phyloP scores from a whole-genome alignment of 2,329 filamentous ascomycete species.

The Tothia fuscella region DNA sequence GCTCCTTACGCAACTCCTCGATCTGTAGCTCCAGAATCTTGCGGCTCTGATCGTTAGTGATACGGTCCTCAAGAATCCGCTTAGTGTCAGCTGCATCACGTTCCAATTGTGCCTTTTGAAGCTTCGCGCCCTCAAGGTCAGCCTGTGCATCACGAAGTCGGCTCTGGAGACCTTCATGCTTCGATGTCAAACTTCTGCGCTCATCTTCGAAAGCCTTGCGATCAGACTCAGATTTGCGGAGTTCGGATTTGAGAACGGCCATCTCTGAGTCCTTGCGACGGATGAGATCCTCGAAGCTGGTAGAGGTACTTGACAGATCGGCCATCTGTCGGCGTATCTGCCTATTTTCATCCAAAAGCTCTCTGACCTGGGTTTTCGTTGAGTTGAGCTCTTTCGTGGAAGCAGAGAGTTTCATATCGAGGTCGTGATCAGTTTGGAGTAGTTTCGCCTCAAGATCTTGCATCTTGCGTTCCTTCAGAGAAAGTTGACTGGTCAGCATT shows the following conservation, averaged over 20 bases:
- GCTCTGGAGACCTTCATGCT: slow-evolving; percentile 67
- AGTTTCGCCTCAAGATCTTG: slow-evolving; percentile 78
- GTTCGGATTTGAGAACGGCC: slow-evolving; percentile 69
- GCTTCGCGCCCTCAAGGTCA: slow-evolving; percentile 74
- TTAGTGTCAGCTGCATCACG: slow-evolving; percentile 85
- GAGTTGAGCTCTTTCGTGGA: slow-evolving; percentile 70
- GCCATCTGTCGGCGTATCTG: slow-evolving; percentile 75
- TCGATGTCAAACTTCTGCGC: slow-evolving; percentile 54
- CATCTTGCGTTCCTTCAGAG: slow-evolving; percentile 78
- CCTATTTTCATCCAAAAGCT: slow-evolving; percentile 67
- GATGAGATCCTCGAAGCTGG: slow-evolving; percentile 88
- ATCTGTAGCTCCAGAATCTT: slow-evolving; percentile 80
- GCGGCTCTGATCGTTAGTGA: slow-evolving; percentile 78
- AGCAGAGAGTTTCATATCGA: slow-evolving; percentile 70
- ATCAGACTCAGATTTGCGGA: slow-evolving; percentile 72
- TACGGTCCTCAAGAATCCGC: slow-evolving; percentile 70
- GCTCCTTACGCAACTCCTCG: slow-evolving; percentile 70
- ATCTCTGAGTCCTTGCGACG: slow-evolving; percentile 91
- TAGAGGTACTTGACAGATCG: slow-evolving; percentile 80
- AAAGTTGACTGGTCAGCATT: slow-evolving; percentile 82
- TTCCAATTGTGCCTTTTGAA: slow-evolving; percentile 72
- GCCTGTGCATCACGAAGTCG: slow-evolving; percentile 77
- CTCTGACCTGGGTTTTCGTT: slow-evolving; percentile 60
- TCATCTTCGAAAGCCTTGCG: slow-evolving; percentile 69
- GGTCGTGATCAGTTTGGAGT: slow-evolving; percentile 74